Evolutionary conservation across 2,329 filamentous ascomycete genomes (phyloP), one percentile per base, ranked within the genome.

Genomic region (Onygena corvina): DNA sequence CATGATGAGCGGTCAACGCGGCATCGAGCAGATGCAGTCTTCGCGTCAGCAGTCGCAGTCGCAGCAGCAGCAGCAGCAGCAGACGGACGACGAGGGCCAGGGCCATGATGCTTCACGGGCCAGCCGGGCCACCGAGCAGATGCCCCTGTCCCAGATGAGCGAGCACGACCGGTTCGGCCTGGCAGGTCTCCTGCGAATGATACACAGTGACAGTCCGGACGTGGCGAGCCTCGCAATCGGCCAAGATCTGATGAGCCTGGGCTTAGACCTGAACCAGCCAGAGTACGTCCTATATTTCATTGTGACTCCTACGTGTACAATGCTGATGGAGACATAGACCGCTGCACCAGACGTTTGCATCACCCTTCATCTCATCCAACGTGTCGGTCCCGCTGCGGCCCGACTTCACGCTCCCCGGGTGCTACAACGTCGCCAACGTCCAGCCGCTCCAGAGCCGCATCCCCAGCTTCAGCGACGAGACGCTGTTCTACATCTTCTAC

Each of bases 401-500:
- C 16, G 78, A 82, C 53, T 84, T 79, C 61, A 72, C 70, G 7
- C 67, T 83, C 7, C 80, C 80, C 3, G 67, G 71, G 33, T 81
- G 79, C 52, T 84, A 84, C 60, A 78, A 72, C 8, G 80, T 84
- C 7, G 76, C 73, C 50, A 84, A 83, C 57, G 79, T 83, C 8
- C 80, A 80, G 46, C 72, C 76, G 5, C 66, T 83, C 16, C 71
- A 76, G 49, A 69, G 71, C 44, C 76, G 79, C 51, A 76, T 81
- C 55, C 65, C 70, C 2, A 75, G 74, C 49, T 80, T 81, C 62
- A 75, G 71, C 35, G 72, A 79, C 54, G 80, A 84, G 60, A 83
- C 80, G 0, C 68, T 84, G 3, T 81, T 84, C 60, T 80, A 78
- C 59, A 81, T 83, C 52, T 84, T 84, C 70, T 84, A 83, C 65